Base-by-base conservation (phyloP, 768 basidiomycete species). In the Hericium alpestre region DNA sequence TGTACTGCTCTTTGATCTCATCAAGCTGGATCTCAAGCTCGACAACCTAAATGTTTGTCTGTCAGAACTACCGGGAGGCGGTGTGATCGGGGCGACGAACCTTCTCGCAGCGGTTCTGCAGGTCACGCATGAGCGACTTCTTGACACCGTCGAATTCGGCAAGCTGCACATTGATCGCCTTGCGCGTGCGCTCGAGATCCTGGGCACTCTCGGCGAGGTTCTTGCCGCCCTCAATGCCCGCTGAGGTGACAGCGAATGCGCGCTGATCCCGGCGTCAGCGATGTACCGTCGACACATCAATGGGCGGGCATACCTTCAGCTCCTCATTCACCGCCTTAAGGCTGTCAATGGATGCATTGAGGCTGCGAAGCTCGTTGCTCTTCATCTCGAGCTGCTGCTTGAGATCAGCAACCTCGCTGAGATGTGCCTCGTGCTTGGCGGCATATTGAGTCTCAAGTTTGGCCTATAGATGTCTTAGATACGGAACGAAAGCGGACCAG, bases 41-140 rank as follows among this genome's bases (percentile, higher is more conserved):
- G 54, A 99, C 95, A 43, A 99, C 96, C 94, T 96, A 60, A 49
- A 54, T 7, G 32, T 10, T 8, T 32, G 32, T 32, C 32, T 32
- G 32, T 32, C 32, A 32, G 6, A 32, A 32, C 32, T 32, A 32
- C 9, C 32, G 32, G 32, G 32, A 32, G 9, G 32, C 32, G 1
- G 8, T 32, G 32, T 32, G 32, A 9, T 32, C 32, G 8, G 32
- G 18, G 27, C 20, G 3, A 63, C 72, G 60, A 54, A 91, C 94
- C 86, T 98, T 98, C 78, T 99, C 96, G 70, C 96, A 99, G 27
- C 96, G 93, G 71, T 99, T 97, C 75, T 97, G 95, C 64, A 99
- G 73, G 76, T 99, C 96, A 39, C 93, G 87, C 90, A 99, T 96
- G 60, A 99, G 81, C 51, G 90, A 95, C 76, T 96, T 95, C 81